phyloP scores from a whole-genome alignment of 306 rosid species.

The Castanea crenata region DNA sequence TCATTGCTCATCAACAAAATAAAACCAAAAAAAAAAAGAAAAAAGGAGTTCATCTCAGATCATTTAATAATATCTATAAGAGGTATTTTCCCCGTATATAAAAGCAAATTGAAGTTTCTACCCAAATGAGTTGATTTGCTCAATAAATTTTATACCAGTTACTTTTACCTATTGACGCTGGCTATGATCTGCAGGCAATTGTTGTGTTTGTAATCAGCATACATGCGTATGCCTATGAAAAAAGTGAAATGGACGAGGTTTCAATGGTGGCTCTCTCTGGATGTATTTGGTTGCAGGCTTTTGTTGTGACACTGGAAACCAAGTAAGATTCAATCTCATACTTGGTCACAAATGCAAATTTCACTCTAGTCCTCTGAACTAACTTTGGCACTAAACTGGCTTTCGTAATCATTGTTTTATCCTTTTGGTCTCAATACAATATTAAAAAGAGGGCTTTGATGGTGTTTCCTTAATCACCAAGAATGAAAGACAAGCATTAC shows the following conservation, averaged over 20 bases:
- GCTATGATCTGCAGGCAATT: constrained; percentile 62
- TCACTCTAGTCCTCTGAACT: background rate
- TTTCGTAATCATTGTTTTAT: background rate
- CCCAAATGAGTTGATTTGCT: constrained; percentile 12
- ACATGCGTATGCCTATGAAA: constrained; percentile 87
- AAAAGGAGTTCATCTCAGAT: background rate
- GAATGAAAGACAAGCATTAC: background rate
- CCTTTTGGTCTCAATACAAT: background rate
- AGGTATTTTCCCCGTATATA: background rate
- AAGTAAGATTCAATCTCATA: constrained; percentile 57
- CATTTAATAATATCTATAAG: background rate
- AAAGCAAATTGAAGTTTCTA: constrained; percentile 10
- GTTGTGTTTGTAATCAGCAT: constrained; percentile 84
- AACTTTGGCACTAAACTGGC: background rate
- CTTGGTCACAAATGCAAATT: constrained; percentile 1
- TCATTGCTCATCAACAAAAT: background rate
- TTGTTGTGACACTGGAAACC: constrained; percentile 86
- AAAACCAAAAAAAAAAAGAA: background rate
- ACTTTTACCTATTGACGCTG: constrained; percentile 25
- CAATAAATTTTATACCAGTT: constrained; percentile 5
- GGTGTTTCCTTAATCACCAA: background rate
- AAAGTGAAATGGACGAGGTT: constrained; percentile 88
- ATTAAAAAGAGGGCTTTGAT: background rate
- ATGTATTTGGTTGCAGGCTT: constrained; percentile 98
- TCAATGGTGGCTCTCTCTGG: constrained; percentile 97